Conservation (phyloP, 2,329 filamentous ascomycete species). For the Epichloe bromicola region DNA sequence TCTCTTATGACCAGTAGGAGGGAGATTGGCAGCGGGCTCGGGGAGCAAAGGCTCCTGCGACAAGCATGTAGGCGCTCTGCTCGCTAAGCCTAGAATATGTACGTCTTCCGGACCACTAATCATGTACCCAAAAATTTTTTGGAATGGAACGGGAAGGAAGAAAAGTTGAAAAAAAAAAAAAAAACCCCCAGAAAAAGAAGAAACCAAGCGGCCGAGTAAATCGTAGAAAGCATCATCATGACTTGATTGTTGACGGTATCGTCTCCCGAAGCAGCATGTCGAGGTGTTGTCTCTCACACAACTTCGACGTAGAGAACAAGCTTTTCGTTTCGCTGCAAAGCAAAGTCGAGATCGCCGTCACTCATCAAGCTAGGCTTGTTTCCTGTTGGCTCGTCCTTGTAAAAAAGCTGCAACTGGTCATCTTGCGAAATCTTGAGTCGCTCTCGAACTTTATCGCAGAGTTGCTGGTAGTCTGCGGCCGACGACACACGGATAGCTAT, state of each 20-base stretch:
- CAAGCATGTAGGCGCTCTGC: constrained; percentile 10
- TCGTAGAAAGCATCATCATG: not conserved
- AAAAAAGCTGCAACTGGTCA: constrained; percentile 67
- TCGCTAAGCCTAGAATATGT: constrained; percentile 11
- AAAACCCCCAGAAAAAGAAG: no score
- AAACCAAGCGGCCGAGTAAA: not conserved
- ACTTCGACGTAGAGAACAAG: constrained; percentile 61
- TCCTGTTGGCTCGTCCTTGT: constrained; percentile 71
- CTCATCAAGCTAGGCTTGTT: constrained; percentile 63
- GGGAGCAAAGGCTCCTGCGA: not conserved
- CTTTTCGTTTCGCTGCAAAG: constrained; percentile 76
- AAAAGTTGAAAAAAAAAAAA: constrained; percentile 1
- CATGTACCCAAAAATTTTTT: constrained; percentile 11
- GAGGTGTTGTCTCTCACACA: constrained; percentile 19
- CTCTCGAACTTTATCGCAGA: constrained; percentile 76
- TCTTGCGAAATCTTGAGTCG: constrained; percentile 59
- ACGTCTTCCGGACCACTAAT: constrained; percentile 16
- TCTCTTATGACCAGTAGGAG: not conserved
- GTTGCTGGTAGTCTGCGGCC: constrained; percentile 63
- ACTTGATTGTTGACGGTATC: not conserved
- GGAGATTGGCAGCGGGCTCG: not conserved
- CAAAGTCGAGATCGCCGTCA: constrained; percentile 69
- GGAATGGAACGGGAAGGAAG: not conserved
- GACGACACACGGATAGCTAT: constrained; percentile 81
- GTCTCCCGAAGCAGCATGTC: not conserved